Conservation (phyloP, 1,284 basidiomycete genomes). For the Cryptococcus sp. region DNA sequence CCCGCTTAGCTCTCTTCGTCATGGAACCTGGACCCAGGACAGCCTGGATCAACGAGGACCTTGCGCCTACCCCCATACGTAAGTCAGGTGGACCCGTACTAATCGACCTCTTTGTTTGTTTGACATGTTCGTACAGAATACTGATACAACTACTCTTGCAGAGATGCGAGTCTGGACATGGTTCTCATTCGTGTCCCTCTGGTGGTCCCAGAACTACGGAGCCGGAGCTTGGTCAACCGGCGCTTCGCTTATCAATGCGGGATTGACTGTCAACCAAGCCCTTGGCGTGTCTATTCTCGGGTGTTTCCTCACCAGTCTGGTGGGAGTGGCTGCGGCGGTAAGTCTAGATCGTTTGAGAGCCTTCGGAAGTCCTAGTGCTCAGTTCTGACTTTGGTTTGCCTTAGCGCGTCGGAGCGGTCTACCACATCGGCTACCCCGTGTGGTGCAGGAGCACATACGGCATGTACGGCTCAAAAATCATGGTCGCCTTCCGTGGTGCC, state of each 20-base stretch:
- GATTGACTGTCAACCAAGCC: conserved; percentile 2
- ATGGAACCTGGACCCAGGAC: conserved; percentile 14
- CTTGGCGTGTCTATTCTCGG: conserved; percentile 6
- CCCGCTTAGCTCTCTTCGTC: neutral
- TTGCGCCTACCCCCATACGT: conserved; percentile 2
- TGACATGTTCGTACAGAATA: too few species aligned
- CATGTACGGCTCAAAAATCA: conserved; percentile 45
- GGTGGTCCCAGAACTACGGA: conserved; percentile 16
- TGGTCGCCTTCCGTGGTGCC: conserved; percentile 38
- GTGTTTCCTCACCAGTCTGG: conserved; percentile 6
- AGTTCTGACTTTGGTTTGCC: neutral
- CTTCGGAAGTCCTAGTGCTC: too few species aligned
- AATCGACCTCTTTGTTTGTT: neutral
- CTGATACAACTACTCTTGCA: too few species aligned
- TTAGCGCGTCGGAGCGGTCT: conserved; percentile 44
- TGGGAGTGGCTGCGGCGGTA: conserved; percentile 7
- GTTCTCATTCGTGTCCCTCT: conserved; percentile 15
- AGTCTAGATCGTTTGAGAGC: too few species aligned
- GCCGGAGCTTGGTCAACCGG: conserved; percentile 14
- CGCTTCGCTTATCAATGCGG: conserved; percentile 7
- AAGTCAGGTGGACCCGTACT: too few species aligned
- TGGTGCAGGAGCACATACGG: conserved; percentile 41
- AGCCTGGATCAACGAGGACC: conserved; percentile 16
- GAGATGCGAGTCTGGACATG: conserved; percentile 17
- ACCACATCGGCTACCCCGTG: conserved; percentile 49